Conservation (phyloP, 768 basidiomycete genomes). For the Mycena indigotica region DNA sequence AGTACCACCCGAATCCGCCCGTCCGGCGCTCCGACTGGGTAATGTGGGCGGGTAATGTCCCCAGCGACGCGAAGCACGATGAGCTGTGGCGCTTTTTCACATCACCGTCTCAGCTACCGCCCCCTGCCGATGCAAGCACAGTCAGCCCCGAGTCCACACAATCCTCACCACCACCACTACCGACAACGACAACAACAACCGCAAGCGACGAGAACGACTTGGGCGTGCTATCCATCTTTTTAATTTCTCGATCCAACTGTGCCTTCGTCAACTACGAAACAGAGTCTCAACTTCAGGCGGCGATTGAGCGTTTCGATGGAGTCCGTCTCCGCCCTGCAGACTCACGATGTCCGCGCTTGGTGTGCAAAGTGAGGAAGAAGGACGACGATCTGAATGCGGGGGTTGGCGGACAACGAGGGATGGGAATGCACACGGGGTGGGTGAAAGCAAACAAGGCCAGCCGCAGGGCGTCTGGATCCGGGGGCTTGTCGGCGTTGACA, state of each 20-base stretch:
- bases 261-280: conserved; percentile 89
- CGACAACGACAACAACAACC: not conserved
- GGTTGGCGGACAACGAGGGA: conserved; percentile 88
- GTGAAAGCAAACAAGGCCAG: conserved; percentile 42
- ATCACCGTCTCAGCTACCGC: too few relatives aligned
- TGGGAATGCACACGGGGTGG: conserved; percentile 81
- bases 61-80: conserved; percentile 77
- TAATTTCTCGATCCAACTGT: conserved; percentile 91
- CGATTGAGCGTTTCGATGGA: conserved; percentile 76
- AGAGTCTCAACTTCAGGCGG: conserved; percentile 60
- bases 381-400: conserved; percentile 90
- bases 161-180: not conserved
- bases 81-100: conserved; percentile 89
- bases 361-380: conserved; percentile 78
- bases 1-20: conserved; percentile 73
- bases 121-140: too few relatives aligned
- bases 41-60: conserved; percentile 96
- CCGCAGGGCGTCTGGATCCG: conserved; percentile 23
- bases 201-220: not conserved
- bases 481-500: conserved; percentile 24
- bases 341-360: conserved; percentile 70
- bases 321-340: conserved; percentile 69
- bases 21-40: conserved; percentile 86
- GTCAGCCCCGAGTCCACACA: not conserved
- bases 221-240: conserved; percentile 81